phyloP scores from a whole-genome alignment of 2,329 filamentous ascomycete genomes.

The Zymoseptoria tritici region DNA sequence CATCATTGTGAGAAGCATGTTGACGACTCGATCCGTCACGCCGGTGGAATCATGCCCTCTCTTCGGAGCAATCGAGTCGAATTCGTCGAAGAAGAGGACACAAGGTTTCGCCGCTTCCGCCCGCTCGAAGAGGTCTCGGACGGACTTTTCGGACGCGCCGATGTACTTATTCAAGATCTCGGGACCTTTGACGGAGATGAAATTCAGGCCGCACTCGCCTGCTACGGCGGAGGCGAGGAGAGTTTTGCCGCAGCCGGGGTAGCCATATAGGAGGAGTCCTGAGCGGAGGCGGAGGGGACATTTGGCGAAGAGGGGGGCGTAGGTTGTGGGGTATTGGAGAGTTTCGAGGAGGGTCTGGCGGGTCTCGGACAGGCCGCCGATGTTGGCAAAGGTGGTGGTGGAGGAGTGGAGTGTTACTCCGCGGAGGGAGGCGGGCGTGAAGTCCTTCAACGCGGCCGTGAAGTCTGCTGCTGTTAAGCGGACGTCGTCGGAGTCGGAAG shows the following conservation, averaged over 20 bases:
- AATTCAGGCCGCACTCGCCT: slow-evolving; percentile 94
- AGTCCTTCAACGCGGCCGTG: slow-evolving; percentile 74
- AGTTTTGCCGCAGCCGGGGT: slow-evolving; percentile 93
- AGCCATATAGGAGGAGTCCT: slow-evolving; percentile 87
- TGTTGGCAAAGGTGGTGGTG: slow-evolving; percentile 84
- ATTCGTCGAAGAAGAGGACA: slow-evolving; percentile 97
- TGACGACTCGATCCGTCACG: slow-evolving; percentile 97
- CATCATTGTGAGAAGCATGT: slow-evolving; percentile 97
- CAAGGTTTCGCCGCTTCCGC: slow-evolving; percentile 86
- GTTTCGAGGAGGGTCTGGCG: slow-evolving; percentile 90
- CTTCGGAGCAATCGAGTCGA: slow-evolving; percentile 95
- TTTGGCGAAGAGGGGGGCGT: slow-evolving; percentile 93
- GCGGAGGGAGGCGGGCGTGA: slow-evolving; percentile 87
- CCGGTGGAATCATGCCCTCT: slow-evolving; percentile 94
- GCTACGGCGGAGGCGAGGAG: slow-evolving; percentile 93
- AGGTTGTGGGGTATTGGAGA: slow-evolving; percentile 92
- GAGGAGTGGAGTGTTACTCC: slow-evolving; percentile 92
- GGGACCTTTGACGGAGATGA: slow-evolving; percentile 95
- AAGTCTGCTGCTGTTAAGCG: slow-evolving; percentile 70
- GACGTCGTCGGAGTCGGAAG: slow-evolving; percentile 41
- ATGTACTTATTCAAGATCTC: slow-evolving; percentile 99
- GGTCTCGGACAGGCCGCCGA: slow-evolving; percentile 80
- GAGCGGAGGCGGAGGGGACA: slow-evolving; percentile 92
- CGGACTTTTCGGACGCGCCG: slow-evolving; percentile 90
- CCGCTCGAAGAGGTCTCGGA: slow-evolving; percentile 89